Base-by-base conservation (phyloP, 345 rosid genomes). In the Citropsis articulata region DNA sequence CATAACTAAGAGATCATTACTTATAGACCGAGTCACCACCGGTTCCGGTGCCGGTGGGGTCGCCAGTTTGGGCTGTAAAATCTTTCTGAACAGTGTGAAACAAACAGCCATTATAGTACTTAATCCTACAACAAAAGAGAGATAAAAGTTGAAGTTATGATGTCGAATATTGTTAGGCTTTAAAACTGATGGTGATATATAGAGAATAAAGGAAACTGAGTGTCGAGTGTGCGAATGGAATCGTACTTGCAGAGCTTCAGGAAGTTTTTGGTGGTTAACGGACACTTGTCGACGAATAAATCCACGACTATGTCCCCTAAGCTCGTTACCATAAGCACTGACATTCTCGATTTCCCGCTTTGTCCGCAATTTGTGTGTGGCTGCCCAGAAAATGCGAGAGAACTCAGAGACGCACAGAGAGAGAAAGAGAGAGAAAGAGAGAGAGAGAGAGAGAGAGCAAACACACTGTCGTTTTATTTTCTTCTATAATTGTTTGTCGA, bases 21-120 rank as follows among this genome's bases (percentile, higher is more conserved):
- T 91, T 96, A 82, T 94, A 96, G 30, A 94, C 76, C 0, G 99
- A 96, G 81, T 96, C 95, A 38, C 99, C 98, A 57, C 92, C 97
- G 27, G 88, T 75, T 55, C 98, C 98, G 0, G 94, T 91, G 30
- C 98, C 97, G 68, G 97, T 92, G 21, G 92, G 98, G 72, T 94
- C 98, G 62, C 98, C 98, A 1, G 99, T 88, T 75, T 88, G 91
- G 9, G 91, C 91, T 1, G 84, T 95, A 68, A 95, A 95, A 88
- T 95, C 96, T 84, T 93, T 95, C 84, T 95, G 98, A 27, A 95
- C 93, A 25, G 89, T 86, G 87, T 93, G 96, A 74, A 95, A 93
- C 2, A 95, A 81, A 81, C 96, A 93, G 9, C 97, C 96, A 83
- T 95, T 89, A 59, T 92, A 95, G 80, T 96, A 96, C 79, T 92